These are phyloP conservation scores for Nematocida major DNA, from an alignment of 371 early-diverging fungal genomes.

Conservation along the genomic window DNA sequence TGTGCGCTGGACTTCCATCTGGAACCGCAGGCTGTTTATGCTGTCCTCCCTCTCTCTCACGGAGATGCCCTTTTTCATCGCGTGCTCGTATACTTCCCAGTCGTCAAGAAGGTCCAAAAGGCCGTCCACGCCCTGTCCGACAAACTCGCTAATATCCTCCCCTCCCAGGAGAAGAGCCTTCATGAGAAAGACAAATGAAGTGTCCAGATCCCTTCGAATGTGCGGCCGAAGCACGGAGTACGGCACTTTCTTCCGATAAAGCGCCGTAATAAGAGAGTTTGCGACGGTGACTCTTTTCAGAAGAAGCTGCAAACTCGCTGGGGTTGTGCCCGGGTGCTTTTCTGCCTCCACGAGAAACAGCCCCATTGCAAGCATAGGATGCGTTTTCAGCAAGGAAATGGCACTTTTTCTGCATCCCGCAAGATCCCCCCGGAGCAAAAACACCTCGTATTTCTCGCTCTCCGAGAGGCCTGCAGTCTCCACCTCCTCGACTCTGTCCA, in stretches of 20 bases:
- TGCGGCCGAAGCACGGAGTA: constrained; percentile 9
- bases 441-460: not conserved
- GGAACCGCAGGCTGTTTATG: constrained; percentile 2
- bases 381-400: not conserved
- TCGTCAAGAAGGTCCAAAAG: constrained; percentile 59
- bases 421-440: not conserved
- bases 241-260: constrained; percentile 31
- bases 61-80: constrained; percentile 42
- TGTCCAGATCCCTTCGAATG: constrained; percentile 15
- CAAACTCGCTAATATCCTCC: constrained; percentile 1
- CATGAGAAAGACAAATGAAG: constrained; percentile 35
- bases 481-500: not conserved
- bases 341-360: not conserved
- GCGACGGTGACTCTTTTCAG: constrained; percentile 17
- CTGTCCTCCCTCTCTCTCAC: constrained; percentile 1
- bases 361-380: not conserved
- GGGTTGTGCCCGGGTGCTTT: no score
- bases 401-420: not conserved
- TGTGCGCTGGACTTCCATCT: not conserved
- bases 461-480: not conserved
- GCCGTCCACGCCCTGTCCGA: not conserved
- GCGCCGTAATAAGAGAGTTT: constrained; percentile 29
- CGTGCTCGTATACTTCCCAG: constrained; percentile 59
- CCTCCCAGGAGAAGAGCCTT: constrained; percentile 43
- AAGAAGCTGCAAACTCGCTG: not conserved